Evolutionary conservation across 192 early-diverging fungal species (phyloP).

Genomic region (Dissophora ornata): DNA sequence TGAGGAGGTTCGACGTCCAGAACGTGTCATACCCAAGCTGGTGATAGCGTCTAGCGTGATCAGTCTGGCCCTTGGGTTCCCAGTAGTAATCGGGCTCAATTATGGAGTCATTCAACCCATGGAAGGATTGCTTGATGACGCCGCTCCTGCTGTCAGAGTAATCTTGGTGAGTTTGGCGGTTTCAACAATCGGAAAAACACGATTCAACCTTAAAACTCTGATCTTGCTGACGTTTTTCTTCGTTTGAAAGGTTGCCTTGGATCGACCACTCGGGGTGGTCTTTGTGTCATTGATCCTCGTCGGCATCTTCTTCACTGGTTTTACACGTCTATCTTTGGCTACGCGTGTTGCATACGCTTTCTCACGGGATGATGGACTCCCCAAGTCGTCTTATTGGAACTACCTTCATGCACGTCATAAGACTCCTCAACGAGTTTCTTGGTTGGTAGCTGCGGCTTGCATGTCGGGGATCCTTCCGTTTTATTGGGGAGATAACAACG

Average conservation of each 20-base stretch:
- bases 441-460: conserved; percentile 32
- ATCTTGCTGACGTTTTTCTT: not conserved
- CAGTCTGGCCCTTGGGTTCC: conserved; percentile 24
- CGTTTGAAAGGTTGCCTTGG: conserved; percentile 17
- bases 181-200: too few species aligned
- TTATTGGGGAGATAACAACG: conserved; percentile 39
- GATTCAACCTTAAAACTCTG: too few species aligned
- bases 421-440: conserved; percentile 40
- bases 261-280: not conserved
- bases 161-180: conserved; percentile 19
- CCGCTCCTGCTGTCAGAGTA: conserved; percentile 29
- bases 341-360: conserved; percentile 30
- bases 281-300: conserved; percentile 19
- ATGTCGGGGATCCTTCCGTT: conserved; percentile 44
- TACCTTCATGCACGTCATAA: conserved; percentile 28
- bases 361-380: conserved; percentile 40
- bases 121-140: conserved; percentile 37
- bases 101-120: conserved; percentile 26
- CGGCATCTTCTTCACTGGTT: conserved; percentile 32
- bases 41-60: conserved; percentile 15
- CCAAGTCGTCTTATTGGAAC: conserved; percentile 42
- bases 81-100: conserved; percentile 31
- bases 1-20: conserved; percentile 33
- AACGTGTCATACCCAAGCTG: conserved; percentile 23
- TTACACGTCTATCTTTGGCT: conserved; percentile 16